Percentiles rank a stretch among this genome's conserved stretches.
phyloP scores from a whole-genome alignment of 805 yeast species.

The Saccharomycopsis fibuligera region DNA sequence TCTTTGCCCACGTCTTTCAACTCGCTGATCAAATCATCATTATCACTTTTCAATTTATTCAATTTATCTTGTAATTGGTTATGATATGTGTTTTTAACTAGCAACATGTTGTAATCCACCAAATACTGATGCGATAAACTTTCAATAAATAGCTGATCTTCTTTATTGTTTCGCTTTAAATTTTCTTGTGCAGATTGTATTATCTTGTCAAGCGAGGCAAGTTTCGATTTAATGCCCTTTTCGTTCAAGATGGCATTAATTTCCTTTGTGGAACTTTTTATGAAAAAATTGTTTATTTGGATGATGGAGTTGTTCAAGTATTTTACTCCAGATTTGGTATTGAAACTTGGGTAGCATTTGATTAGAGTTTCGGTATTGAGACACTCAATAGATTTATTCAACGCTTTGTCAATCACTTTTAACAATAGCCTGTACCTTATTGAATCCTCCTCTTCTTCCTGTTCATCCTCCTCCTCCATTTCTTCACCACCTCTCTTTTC shows the following conservation, averaged over 20 bases:
- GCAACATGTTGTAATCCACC: conserved; percentile 9
- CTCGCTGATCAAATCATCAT: conserved; percentile 1
- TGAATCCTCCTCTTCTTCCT: background rate
- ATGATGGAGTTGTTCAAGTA: conserved; percentile 39
- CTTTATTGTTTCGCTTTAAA: conserved; percentile 14
- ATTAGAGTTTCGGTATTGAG: conserved; percentile 39
- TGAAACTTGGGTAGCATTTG: conserved; percentile 43
- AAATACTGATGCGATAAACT: conserved; percentile 9
- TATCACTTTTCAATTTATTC: conserved; percentile 1
- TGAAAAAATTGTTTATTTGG: conserved; percentile 43
- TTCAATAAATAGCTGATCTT: conserved; percentile 4
- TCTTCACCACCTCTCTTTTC: background rate
- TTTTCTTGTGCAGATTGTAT: conserved; percentile 26
- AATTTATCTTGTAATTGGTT: conserved; percentile 2
- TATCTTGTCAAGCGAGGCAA: conserved; percentile 29
- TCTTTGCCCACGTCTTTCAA: conserved; percentile 1
- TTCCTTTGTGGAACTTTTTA: conserved; percentile 36
- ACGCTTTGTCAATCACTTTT: conserved; percentile 20
- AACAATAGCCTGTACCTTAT: conserved; percentile 11
- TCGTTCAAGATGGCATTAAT: conserved; percentile 43
- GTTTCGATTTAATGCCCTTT: conserved; percentile 26
- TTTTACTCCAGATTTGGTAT: conserved; percentile 34
- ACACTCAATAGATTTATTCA: conserved; percentile 42
- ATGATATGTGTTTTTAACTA: background rate
- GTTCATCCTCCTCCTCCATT: background rate